phyloP scores from a whole-genome alignment of 495 filamentous ascomycete species.

The Terfezia boudieri region DNA sequence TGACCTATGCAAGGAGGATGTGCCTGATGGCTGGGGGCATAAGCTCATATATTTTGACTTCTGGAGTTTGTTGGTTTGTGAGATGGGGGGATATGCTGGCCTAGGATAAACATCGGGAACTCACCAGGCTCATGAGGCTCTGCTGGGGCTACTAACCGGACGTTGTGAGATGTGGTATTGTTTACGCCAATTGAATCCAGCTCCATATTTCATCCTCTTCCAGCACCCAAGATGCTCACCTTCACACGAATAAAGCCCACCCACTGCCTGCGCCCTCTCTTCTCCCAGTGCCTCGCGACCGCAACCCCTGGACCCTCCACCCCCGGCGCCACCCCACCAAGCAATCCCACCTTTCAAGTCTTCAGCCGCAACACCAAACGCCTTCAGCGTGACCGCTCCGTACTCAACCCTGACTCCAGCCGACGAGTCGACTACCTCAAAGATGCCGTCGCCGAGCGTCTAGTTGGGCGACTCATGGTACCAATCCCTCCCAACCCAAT shows the following conservation, averaged over 20 bases:
- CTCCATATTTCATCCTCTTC: not conserved
- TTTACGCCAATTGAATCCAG: not conserved
- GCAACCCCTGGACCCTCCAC: slow-evolving; percentile 1
- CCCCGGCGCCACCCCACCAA: slow-evolving; percentile 5
- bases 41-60: too few species aligned
- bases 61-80: too few species aligned
- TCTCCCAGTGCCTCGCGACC: slow-evolving; percentile 6
- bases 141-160: not conserved
- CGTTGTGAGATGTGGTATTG: not conserved
- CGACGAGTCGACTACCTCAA: slow-evolving; percentile 73
- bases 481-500: slow-evolving; percentile 1
- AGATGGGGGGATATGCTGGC: too few species aligned
- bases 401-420: slow-evolving; percentile 42
- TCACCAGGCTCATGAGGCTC: not conserved
- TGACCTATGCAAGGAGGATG: not conserved
- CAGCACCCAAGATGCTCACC: not conserved
- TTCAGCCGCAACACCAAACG: slow-evolving; percentile 78
- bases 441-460: slow-evolving; percentile 66
- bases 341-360: slow-evolving; percentile 48
- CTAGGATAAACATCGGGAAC: too few species aligned
- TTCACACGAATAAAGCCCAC: not conserved
- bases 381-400: slow-evolving; percentile 74
- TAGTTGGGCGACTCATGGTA: slow-evolving; percentile 75
- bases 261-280: not conserved
- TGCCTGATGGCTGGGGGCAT: too few species aligned